Base-by-base conservation (phyloP, 768 basidiomycete genomes). In the Auricularia sp. region DNA sequence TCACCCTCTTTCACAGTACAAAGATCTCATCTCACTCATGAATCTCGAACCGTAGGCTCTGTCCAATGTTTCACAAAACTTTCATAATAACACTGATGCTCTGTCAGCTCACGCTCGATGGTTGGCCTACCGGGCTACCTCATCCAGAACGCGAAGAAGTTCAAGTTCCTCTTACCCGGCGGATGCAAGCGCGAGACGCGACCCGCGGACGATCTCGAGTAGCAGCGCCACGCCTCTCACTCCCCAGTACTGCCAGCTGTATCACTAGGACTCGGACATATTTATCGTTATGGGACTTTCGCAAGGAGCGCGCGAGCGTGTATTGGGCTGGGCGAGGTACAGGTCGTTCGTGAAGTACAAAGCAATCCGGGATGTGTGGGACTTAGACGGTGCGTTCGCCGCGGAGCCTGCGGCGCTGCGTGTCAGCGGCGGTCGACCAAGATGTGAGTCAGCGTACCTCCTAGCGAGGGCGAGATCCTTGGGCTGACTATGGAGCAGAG, bases 391-490 rank as follows among this genome's bases (percentile, higher is more conserved):
- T 42, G 39, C 39, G 39, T 42, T 42, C 39, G 39, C 39, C 39
- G 39, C 39, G 39, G 39, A 42, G 39, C 39, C 39, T 42, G 39
- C 39, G 39, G 29, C 2, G 39, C 13, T 7, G 39, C 39, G 39
- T 14, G 39, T 42, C 39, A 42, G 4, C 39, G 39, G 8, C 39
- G 10, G 18, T 51, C 47, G 16, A 18, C 47, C 1, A 42, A 18
- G 47, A 51, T 6, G 47, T 6, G 47, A 16, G 14, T 51, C 47
- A 21, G 44, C 14, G 47, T 18, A 21, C 47, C 47, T 51, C 71
- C 91, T 83, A 67, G 91, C 91, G 66, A 94, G 82, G 44, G 90
- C 90, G 62, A 93, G 88, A 75, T 93, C 91, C 81, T 93, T 93
- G 71, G 91, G 91, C 83, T 90, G 89, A 72, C 85, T 88, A 70